Evolutionary conservation across 2,329 filamentous ascomycete species (phyloP).

Genomic region (Alternaria sp.): DNA sequence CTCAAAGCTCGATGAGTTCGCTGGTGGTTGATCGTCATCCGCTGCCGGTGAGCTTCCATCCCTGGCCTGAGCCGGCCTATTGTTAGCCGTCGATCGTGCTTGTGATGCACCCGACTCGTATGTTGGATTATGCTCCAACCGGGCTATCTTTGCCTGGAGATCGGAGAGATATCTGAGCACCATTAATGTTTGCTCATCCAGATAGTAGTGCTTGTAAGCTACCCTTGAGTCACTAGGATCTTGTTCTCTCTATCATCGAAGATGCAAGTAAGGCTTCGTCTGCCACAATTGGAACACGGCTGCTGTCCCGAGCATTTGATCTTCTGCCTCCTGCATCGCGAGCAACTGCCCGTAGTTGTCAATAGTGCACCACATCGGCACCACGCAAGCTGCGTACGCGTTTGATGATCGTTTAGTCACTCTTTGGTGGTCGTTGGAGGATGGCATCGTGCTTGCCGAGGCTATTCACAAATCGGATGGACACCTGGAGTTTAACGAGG

Average conservation of each 20-base stretch:
- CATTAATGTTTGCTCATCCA: neutral
- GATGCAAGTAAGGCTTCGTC: slow-evolving; percentile 33
- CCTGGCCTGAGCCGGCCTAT: neutral
- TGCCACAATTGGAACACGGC: slow-evolving; percentile 37
- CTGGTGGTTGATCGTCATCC: neutral
- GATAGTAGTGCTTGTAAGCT: neutral
- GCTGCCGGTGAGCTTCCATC: slow-evolving; percentile 3
- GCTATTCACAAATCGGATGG: neutral
- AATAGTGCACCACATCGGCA: neutral
- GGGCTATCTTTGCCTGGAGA: slow-evolving; percentile 30
- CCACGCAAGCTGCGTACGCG: slow-evolving; percentile 13
- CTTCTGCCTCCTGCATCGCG: slow-evolving; percentile 39
- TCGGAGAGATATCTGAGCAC: slow-evolving; percentile 34
- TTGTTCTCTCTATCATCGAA: slow-evolving; percentile 45
- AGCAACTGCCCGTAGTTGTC: slow-evolving; percentile 24
- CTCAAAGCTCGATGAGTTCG: slow-evolving; percentile 17
- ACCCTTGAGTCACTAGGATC: slow-evolving; percentile 39
- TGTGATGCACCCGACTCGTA: neutral
- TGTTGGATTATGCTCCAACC: slow-evolving; percentile 18
- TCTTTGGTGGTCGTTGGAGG: slow-evolving; percentile 28
- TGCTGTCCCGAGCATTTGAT: slow-evolving; percentile 44
- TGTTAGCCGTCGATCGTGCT: slow-evolving; percentile 1
- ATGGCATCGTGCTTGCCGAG: slow-evolving; percentile 20
- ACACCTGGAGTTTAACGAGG: neutral
- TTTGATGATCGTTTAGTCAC: slow-evolving; percentile 37